Conservation (phyloP, 805 yeast species). For the Komagataella pseudopastoris region DNA sequence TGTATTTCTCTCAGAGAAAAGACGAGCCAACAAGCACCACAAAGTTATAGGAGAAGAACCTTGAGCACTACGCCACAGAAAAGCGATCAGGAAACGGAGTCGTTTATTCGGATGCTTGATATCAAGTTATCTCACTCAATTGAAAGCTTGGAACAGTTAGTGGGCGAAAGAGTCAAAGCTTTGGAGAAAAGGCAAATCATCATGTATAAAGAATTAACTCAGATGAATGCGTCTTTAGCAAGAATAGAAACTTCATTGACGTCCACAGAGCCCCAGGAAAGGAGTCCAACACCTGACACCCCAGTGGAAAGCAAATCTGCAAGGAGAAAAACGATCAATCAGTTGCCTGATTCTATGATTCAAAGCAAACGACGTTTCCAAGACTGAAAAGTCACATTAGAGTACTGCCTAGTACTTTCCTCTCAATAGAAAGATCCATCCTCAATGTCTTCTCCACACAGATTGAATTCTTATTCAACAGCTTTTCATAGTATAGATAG, state of each 20-base stretch:
- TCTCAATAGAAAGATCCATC: not conserved
- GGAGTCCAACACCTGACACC: not conserved
- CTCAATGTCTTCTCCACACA: not conserved
- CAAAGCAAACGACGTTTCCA: not conserved
- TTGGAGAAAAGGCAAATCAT: not conserved
- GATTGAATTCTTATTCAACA: conserved; percentile 10
- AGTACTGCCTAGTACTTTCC: not conserved
- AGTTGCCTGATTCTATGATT: not conserved
- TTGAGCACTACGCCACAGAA: not conserved
- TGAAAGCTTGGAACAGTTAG: not conserved
- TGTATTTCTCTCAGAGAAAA: conserved; percentile 26
- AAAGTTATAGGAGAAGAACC: conserved; percentile 4
- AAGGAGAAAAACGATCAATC: not conserved
- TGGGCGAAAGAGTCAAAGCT: not conserved
- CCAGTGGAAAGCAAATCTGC: not conserved
- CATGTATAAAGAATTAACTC: not conserved
- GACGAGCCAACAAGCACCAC: conserved; percentile 7
- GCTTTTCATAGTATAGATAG: conserved; percentile 43
- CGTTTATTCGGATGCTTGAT: not conserved
- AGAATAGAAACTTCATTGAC: not conserved
- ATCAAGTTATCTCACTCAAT: not conserved
- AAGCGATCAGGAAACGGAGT: not conserved
- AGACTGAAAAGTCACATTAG: not conserved
- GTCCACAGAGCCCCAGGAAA: not conserved
- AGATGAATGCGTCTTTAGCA: not conserved